Conservation (phyloP, 169 alveolate species). For the Plasmodium gonderi region DNA sequence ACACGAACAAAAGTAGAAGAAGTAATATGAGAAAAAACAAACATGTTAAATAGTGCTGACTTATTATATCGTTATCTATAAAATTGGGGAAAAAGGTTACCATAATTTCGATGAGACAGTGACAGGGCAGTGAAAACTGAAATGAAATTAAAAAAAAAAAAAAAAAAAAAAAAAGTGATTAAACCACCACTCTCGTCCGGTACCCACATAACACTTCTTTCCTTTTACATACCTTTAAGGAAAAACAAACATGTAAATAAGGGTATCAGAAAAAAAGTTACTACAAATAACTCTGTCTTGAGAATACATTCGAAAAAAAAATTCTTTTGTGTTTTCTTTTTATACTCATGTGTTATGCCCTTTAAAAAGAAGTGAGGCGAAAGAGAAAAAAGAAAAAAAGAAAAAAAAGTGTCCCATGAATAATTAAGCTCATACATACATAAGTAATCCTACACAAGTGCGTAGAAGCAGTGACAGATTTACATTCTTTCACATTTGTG, state of each 20-base stretch:
- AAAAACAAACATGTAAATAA: neutral
- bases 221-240: conserved; percentile 2
- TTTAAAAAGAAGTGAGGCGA: neutral
- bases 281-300: conserved; percentile 24
- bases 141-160: neutral
- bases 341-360: conserved; percentile 28
- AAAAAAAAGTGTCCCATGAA: too few species aligned
- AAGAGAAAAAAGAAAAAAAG: neutral
- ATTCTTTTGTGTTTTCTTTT: conserved; percentile 14
- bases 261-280: conserved; percentile 26
- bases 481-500: too few species aligned
- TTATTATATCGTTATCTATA: conserved; percentile 27
- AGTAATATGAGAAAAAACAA: conserved; percentile 14
- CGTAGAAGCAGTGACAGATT: too few species aligned
- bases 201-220: neutral
- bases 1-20: conserved; percentile 7
- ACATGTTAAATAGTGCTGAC: conserved; percentile 7
- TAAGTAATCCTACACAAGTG: too few species aligned
- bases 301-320: conserved; percentile 11
- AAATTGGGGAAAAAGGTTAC: neutral
- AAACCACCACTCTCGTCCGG: neutral
- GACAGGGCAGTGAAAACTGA: neutral
- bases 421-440: too few species aligned
- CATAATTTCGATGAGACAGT: neutral
- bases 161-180: neutral